Percentiles rank a stretch among this genome's conserved stretches.
Conservation (phyloP, 2,329 filamentous ascomycete species). For the Ambrosiella cleistominuta region DNA sequence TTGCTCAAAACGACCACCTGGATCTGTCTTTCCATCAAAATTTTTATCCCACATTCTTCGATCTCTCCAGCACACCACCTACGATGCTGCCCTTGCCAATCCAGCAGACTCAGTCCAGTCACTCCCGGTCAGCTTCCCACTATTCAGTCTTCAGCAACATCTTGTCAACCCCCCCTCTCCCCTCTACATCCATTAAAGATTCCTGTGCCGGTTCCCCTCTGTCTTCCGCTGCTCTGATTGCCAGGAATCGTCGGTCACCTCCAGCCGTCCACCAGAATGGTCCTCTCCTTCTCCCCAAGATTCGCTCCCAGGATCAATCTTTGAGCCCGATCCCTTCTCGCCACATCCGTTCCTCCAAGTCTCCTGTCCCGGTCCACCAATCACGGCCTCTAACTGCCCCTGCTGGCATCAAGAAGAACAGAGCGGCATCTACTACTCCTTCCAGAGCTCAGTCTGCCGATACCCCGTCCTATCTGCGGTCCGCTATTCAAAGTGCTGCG, state of each 20-base stretch:
- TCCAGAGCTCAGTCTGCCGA: neutral
- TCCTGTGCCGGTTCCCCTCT: slow-evolving; percentile 47
- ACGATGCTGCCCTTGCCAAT: neutral
- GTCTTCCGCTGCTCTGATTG: slow-evolving; percentile 36
- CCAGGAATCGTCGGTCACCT: slow-evolving; percentile 35
- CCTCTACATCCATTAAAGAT: slow-evolving; percentile 44
- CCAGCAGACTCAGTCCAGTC: slow-evolving; percentile 19
- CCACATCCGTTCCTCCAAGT: slow-evolving; percentile 15
- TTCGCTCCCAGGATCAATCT: slow-evolving; percentile 67
- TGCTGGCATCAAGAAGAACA: slow-evolving; percentile 4
- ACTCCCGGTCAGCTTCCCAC: slow-evolving; percentile 47
- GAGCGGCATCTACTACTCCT: neutral
- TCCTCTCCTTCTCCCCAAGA: slow-evolving; percentile 67
- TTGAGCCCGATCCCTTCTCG: slow-evolving; percentile 21
- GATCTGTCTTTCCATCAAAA: neutral
- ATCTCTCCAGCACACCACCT: neutral
- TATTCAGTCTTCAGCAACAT: slow-evolving; percentile 39
- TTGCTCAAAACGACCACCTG: neutral
- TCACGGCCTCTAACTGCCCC: neutral
- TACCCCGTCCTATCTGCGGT: neutral
- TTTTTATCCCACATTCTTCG: neutral
- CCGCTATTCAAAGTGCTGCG: neutral
- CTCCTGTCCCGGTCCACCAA: slow-evolving; percentile 18
- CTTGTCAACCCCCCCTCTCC: slow-evolving; percentile 43
- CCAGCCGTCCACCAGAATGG: slow-evolving; percentile 65